A percentile compares a stretch with the other conserved stretches of the same genome.
These are phyloP conservation scores for Kodamaea restingae DNA, from an alignment of 805 yeast species.

Conservation along the genomic window DNA sequence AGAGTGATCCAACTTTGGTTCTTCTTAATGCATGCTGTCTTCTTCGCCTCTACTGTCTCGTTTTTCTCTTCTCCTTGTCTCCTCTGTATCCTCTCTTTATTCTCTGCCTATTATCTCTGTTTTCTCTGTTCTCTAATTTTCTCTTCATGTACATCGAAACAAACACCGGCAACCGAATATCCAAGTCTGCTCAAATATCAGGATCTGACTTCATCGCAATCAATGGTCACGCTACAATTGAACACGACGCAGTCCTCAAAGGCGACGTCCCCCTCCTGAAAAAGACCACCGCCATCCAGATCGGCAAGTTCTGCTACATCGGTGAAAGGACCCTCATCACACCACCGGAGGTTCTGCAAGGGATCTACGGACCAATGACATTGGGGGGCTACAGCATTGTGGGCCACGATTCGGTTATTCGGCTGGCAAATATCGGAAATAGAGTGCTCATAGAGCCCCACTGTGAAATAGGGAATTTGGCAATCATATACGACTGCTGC, in stretches of 20 bases:
- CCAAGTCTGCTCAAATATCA: constrained; percentile 38
- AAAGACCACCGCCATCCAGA: constrained; percentile 26
- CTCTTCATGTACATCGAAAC: constrained; percentile 46
- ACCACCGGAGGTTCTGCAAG: constrained; percentile 22
- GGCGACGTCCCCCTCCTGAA: constrained; percentile 27
- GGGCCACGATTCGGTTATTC: constrained; percentile 31
- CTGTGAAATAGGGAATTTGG: constrained; percentile 34
- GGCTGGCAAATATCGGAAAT: constrained; percentile 43
- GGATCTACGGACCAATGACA: constrained; percentile 24
- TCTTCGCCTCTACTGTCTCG: no score
- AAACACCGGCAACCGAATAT: constrained; percentile 47
- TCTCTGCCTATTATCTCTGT: neutral
- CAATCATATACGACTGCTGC: constrained; percentile 51
- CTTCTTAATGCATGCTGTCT: no score
- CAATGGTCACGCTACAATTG: constrained; percentile 45
- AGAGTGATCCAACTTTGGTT: no score
- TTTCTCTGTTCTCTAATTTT: neutral
- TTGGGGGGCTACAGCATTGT: constrained; percentile 48
- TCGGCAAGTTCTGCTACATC: constrained; percentile 47
- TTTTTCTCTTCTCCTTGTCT: no score
- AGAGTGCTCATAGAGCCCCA: constrained; percentile 44
- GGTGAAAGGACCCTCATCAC: constrained; percentile 23
- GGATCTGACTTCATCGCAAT: constrained; percentile 44
- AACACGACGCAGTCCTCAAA: constrained; percentile 27
- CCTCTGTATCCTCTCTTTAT: neutral